phyloP scores from a whole-genome alignment of 306 rosid species.

The Cucurbita ficifolia region DNA sequence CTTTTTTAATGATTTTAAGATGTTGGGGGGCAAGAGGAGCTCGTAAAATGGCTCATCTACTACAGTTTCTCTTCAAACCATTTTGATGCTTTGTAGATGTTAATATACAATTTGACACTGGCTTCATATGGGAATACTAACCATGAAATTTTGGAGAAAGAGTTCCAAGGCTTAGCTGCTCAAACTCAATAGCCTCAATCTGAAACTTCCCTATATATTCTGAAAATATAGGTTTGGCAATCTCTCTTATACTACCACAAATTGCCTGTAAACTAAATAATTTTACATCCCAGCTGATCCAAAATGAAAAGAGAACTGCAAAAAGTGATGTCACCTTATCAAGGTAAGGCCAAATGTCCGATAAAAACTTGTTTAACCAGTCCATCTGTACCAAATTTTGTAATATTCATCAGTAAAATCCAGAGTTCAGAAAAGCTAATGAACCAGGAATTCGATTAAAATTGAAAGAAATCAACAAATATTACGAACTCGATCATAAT shows the following conservation, averaged over 20 bases:
- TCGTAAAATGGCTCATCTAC: background rate
- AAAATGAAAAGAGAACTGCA: background rate
- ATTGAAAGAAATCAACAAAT: background rate
- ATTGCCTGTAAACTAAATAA: slow-evolving; percentile 39
- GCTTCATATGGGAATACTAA: slow-evolving; percentile 18
- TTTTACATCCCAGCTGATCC: slow-evolving; percentile 1
- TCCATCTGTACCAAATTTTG: slow-evolving; percentile 42
- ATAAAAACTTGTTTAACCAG: slow-evolving; percentile 63
- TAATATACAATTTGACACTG: background rate
- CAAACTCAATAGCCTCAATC: slow-evolving; percentile 56
- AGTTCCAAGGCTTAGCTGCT: slow-evolving; percentile 57
- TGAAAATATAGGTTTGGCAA: slow-evolving; percentile 38
- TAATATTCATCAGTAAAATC: background rate
- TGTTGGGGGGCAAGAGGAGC: background rate
- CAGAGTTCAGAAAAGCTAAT: background rate
- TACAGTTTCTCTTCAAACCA: background rate
- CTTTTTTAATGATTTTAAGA: background rate
- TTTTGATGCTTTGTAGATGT: background rate
- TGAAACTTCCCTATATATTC: slow-evolving; percentile 60
- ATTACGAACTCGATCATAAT: slow-evolving; percentile 67
- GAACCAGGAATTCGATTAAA: background rate
- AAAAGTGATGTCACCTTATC: slow-evolving; percentile 40
- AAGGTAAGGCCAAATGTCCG: slow-evolving; percentile 71
- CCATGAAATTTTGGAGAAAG: slow-evolving; percentile 68
- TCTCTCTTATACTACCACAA: slow-evolving; percentile 40